Conservation (phyloP, 768 basidiomycete species). For the Pleurotus eryngii region DNA sequence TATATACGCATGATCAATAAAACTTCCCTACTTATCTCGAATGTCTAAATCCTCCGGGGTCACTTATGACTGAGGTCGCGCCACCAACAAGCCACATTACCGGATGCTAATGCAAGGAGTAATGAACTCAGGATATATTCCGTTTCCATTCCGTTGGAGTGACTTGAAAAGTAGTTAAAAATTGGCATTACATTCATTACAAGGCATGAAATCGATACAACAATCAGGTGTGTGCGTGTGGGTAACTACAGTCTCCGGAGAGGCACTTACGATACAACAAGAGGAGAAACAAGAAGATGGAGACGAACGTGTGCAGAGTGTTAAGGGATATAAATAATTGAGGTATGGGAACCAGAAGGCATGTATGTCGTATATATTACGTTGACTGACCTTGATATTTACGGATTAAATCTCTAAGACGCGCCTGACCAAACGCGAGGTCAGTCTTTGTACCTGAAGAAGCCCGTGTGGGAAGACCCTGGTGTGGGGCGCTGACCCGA, state of each 20-base stretch:
- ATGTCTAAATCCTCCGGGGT: no score
- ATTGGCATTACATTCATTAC: no score
- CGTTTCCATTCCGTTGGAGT: no score
- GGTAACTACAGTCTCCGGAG: not conserved
- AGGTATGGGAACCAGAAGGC: not conserved
- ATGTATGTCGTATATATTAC: constrained; percentile 7
- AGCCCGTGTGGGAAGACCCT: constrained; percentile 15
- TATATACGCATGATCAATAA: no score
- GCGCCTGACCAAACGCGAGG: constrained; percentile 73
- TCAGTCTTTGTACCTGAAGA: constrained; percentile 36
- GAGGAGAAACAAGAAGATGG: not conserved
- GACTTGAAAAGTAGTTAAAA: no score
- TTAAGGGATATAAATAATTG: not conserved
- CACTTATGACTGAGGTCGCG: no score
- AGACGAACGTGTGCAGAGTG: not conserved
- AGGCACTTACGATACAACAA: not conserved
- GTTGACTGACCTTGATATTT: constrained; percentile 60
- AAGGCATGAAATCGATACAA: no score
- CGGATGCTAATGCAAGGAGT: no score
- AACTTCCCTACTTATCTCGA: no score
- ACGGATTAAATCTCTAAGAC: constrained; percentile 75
- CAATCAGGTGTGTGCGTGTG: not conserved
- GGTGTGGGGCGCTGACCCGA: constrained; percentile 3
- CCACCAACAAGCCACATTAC: no score
- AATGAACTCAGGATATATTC: no score